Percentiles rank a stretch among this genome's conserved stretches.
Conservation (phyloP, 768 basidiomycete species). For the Lyophyllum decastes region DNA sequence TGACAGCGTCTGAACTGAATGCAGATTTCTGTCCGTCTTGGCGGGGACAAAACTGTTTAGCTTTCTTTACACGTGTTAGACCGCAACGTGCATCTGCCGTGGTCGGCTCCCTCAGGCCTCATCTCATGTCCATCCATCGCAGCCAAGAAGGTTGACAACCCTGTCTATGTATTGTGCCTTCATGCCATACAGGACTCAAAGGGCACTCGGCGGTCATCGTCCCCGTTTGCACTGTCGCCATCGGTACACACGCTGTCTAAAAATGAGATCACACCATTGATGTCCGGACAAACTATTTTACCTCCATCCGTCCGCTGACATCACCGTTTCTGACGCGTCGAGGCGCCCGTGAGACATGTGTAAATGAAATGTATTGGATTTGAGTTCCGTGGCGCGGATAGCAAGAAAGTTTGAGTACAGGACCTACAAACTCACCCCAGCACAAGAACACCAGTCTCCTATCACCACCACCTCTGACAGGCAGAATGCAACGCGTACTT, state of each 20-base stretch:
- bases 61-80: constrained; percentile 10
- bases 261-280: not conserved
- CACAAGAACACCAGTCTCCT: no score
- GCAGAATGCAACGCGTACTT: not conserved
- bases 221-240: not conserved
- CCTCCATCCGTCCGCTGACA: not conserved
- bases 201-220: no score
- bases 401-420: no score
- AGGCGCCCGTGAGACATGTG: not conserved
- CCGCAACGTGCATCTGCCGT: constrained; percentile 4
- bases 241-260: not conserved
- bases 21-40: not conserved
- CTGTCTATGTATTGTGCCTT: not conserved
- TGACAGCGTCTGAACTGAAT: not conserved
- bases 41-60: constrained; percentile 11
- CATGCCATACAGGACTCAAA: no score
- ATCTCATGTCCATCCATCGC: not conserved
- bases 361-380: not conserved
- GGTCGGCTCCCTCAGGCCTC: not conserved
- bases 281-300: not conserved
- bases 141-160: not conserved
- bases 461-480: no score
- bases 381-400: no score
- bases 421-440: no score
- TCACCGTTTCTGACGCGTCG: not conserved